Base-by-base conservation (phyloP, 2,329 filamentous ascomycete genomes). In the Iodosphaeria phyllophila region DNA sequence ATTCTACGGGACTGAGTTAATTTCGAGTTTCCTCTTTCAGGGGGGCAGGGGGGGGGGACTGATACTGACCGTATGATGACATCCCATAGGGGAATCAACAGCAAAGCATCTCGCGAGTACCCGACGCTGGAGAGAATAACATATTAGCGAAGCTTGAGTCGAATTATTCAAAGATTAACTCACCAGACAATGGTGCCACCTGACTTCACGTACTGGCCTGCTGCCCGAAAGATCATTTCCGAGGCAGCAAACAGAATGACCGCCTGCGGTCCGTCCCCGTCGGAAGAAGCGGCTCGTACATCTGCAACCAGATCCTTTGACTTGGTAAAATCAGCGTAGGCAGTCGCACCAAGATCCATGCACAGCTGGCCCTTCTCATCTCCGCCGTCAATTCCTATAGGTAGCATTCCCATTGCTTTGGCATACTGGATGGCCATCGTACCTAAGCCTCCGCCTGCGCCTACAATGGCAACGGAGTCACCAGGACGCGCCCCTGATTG, bases 161-260 rank as follows among this genome's bases (percentile, higher is more conserved):
- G n/a, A n/a, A n/a, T n/a, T n/a, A n/a, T n/a, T n/a, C n/a, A n/a
- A n/a, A n/a, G n/a, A n/a, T n/a, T n/a, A n/a, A n/a, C n/a, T n/a
- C n/a, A n/a, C 53, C 79, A 86, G 33, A 93, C 67, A 43, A 93
- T 77, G 19, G 69, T 65, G 30, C 86, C 86, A 31, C 72, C 70
- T 28, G 80, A 66, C 31, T 86, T 77, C 33, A 92, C 74, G 52
- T 93, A 92, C 51, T 67, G 73, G 23, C 79, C 72, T 20, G 86
- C 86, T 58, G 93, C 84, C 57, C 92, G 82, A 72, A 93, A 93
- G 27, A 86, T 86, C 60, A 75, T 80, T 64, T 93, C 84, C 39
- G 61, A 67, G 26, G 80, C 83, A 32, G 86, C 84, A 31, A 93
- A 69, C 22, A 93, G 62, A 36, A 93, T 60, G 32, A 86, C 83